A percentile compares a stretch with the other conserved stretches of the same genome.
Evolutionary conservation across 139 green algal species (phyloP).

Genomic region (Micromonas pusilla): DNA sequence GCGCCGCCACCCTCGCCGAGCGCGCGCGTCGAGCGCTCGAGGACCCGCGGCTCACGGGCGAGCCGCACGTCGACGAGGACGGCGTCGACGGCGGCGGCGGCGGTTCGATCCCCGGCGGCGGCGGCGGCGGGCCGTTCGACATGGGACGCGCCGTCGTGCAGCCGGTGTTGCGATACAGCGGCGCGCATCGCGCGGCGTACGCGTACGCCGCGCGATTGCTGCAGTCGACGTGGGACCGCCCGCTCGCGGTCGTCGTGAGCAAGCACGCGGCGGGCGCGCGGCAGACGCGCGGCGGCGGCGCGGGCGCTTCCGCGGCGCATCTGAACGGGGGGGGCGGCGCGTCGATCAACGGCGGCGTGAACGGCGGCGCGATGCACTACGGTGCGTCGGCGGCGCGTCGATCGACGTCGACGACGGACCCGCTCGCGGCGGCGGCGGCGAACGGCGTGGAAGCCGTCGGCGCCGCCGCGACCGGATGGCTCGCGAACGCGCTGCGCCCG

Average conservation of each 20-base stretch:
- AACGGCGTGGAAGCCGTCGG: neutral
- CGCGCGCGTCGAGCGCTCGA: constrained; percentile 40
- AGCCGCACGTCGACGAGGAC: constrained; percentile 53
- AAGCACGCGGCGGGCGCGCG: neutral
- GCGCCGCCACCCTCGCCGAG: neutral
- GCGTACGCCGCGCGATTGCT: constrained; percentile 68
- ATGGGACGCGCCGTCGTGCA: constrained; percentile 55
- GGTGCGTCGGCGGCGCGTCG: too few species aligned
- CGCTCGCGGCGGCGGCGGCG: too few species aligned
- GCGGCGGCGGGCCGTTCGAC: constrained; percentile 27
- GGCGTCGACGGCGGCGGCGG: neutral
- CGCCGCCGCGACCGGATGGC: neutral
- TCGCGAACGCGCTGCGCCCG: neutral
- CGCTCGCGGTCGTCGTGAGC: constrained; percentile 30
- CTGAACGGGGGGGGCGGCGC: too few species aligned
- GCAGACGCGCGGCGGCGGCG: too few species aligned
- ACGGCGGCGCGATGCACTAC: neutral
- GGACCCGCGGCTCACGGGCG: constrained; percentile 62
- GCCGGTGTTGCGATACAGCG: constrained; percentile 61
- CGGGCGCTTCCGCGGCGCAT: too few species aligned
- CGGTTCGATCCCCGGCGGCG: constrained; percentile 1
- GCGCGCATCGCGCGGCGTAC: constrained; percentile 68
- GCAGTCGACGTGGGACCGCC: constrained; percentile 64
- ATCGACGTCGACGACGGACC: too few species aligned
- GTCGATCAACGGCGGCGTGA: too few species aligned